Conservation (phyloP, 106 monocot species). For the Phalaenopsis aphrodite region DNA sequence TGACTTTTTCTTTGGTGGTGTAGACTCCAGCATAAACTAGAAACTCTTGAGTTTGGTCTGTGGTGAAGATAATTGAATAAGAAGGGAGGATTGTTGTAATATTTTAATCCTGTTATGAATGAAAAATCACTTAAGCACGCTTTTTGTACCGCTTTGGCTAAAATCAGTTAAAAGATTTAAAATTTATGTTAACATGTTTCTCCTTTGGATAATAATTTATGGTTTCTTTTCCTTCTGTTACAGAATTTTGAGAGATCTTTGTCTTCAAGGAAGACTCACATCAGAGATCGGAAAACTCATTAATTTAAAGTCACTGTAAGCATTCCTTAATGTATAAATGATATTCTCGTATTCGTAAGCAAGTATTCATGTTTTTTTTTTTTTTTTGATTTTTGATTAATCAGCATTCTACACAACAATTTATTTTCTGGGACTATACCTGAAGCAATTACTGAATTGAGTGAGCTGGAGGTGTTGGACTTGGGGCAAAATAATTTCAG, state of each 20-base stretch:
- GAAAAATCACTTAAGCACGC: not conserved
- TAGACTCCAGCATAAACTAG: not conserved
- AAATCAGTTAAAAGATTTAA: no score
- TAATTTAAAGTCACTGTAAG: constrained; percentile 49
- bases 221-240: constrained; percentile 3
- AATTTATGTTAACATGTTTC: not conserved
- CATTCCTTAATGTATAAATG: not conserved
- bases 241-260: constrained; percentile 49
- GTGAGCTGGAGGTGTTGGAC: constrained; percentile 36
- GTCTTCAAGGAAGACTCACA: constrained; percentile 31
- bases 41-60: not conserved
- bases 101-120: not conserved
- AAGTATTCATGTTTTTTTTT: not conserved
- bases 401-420: constrained; percentile 47
- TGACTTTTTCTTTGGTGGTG: not conserved
- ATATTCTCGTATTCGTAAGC: not conserved
- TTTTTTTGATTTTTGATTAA: constrained; percentile 4
- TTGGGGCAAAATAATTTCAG: constrained; percentile 45
- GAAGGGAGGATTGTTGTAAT: not conserved
- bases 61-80: not conserved
- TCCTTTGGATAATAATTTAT: not conserved
- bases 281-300: constrained; percentile 36
- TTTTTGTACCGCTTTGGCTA: not conserved
- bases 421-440: constrained; percentile 47
- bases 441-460: constrained; percentile 29